Percentiles rank a stretch among this genome's conserved stretches.
Evolutionary conservation across 176 grass and related monocot species (phyloP).

Genomic region (Oryza meridionalis): DNA sequence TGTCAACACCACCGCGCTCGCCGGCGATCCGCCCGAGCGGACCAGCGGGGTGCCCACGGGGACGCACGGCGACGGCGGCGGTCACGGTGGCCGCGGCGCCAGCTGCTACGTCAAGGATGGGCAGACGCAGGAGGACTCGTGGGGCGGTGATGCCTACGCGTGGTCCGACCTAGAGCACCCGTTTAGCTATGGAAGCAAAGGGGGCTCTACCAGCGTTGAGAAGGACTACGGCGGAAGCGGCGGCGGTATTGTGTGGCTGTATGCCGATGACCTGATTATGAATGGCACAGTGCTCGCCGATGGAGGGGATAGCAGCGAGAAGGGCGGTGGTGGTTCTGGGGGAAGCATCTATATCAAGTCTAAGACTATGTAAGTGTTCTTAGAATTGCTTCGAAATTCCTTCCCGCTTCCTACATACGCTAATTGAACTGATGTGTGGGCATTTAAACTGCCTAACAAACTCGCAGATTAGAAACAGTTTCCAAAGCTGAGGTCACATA

Average conservation of each 20-base stretch:
- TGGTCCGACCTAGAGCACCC: constrained; percentile 74
- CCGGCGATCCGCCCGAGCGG: constrained; percentile 67
- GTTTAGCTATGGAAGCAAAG: constrained; percentile 88
- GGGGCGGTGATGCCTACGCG: constrained; percentile 92
- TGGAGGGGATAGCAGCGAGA: constrained; percentile 71
- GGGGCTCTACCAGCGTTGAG: constrained; percentile 89
- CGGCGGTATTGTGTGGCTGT: constrained; percentile 82
- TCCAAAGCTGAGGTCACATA: background rate
- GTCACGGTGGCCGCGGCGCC: constrained; percentile 82
- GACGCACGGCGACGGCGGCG: constrained; percentile 86
- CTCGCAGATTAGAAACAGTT: constrained; percentile 22
- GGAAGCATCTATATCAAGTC: constrained; percentile 88
- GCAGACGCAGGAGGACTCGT: constrained; percentile 94
- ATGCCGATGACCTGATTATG: constrained; percentile 68
- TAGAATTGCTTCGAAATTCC: constrained; percentile 34
- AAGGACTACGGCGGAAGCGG: constrained; percentile 79
- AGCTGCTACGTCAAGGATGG: constrained; percentile 90
- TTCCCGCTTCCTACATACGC: constrained; percentile 26
- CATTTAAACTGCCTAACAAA: constrained; percentile 26
- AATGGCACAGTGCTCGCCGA: constrained; percentile 75
- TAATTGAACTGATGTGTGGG: background rate
- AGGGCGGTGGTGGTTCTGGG: constrained; percentile 87
- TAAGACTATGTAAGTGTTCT: constrained; percentile 69
- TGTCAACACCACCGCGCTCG: constrained; percentile 76
- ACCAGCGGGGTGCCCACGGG: constrained; percentile 89